A percentile compares a stretch with the other conserved stretches of the same genome.
Conservation (phyloP, 192 early-diverging fungal genomes). For the Coemansia sp. region DNA sequence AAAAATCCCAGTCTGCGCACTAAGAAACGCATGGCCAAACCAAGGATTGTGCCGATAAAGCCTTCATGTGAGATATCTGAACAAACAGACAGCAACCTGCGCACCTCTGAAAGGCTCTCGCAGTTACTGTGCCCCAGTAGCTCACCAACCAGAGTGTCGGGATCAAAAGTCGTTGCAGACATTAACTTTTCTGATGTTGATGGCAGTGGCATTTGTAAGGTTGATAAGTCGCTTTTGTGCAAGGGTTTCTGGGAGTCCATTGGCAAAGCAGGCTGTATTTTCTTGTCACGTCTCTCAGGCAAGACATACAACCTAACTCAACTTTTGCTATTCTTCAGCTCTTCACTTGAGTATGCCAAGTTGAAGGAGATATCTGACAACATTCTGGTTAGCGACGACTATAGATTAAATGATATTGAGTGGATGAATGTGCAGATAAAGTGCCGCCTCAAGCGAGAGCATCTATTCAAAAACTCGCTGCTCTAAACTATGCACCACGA, state of each 20-base stretch:
- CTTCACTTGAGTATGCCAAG: conserved; percentile 8
- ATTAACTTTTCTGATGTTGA: conserved; percentile 30
- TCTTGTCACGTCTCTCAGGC: conserved; percentile 35
- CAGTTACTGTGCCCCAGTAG: too few species aligned
- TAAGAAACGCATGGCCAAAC: too few species aligned
- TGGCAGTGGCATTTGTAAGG: conserved; percentile 20
- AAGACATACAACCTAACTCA: conserved; percentile 51
- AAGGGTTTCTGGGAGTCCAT: conserved; percentile 43
- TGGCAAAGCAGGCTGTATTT: conserved; percentile 28
- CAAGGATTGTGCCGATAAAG: too few species aligned
- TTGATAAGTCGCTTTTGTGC: conserved; percentile 48
- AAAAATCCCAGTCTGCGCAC: too few species aligned
- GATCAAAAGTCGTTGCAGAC: conserved; percentile 25
- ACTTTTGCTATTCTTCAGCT: conserved; percentile 42
- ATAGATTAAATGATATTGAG: not conserved
- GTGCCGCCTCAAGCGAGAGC: conserved; percentile 35
- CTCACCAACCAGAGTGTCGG: conserved; percentile 38
- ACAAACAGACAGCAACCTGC: too few species aligned
- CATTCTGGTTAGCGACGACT: not conserved
- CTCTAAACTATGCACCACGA: conserved; percentile 23
- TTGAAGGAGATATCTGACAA: conserved; percentile 15
- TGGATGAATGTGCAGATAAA: conserved; percentile 18
- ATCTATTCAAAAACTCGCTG: conserved; percentile 29
- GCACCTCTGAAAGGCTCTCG: too few species aligned
- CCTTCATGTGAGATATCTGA: too few species aligned